Conservation (phyloP, 129 eudicot genomes). For the Artemisia argyi region DNA sequence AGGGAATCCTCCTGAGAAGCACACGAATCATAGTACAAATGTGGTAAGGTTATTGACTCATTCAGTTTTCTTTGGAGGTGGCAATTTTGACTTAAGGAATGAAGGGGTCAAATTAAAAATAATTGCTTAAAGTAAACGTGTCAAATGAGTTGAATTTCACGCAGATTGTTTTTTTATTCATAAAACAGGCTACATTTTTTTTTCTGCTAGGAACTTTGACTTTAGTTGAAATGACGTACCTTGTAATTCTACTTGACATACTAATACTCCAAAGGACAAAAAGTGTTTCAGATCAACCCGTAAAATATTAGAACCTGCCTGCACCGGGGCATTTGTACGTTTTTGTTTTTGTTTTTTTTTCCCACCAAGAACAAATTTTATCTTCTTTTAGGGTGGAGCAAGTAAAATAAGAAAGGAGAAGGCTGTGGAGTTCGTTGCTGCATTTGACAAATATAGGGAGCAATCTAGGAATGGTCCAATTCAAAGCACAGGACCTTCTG, state of each 20-base stretch:
- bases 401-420: slow-evolving; percentile 33
- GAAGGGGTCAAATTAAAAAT: not conserved
- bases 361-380: not conserved
- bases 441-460: slow-evolving; percentile 41
- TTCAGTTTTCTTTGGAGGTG: slow-evolving; percentile 2
- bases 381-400: slow-evolving; percentile 35
- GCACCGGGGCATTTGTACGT: not conserved
- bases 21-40: slow-evolving; percentile 13
- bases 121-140: not conserved
- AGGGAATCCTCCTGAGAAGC: slow-evolving; percentile 30
- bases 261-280: not conserved
- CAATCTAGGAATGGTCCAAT: slow-evolving; percentile 38
- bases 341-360: too few relatives aligned
- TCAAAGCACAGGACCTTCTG: slow-evolving; percentile 35
- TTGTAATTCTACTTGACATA: not conserved
- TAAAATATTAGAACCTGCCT: not conserved
- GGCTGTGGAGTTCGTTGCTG: slow-evolving; percentile 24
- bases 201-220: too few relatives aligned
- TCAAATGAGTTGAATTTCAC: too few relatives aligned
- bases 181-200: not conserved
- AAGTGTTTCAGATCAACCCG: not conserved
- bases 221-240: not conserved
- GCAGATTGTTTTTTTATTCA: slow-evolving; percentile 7
- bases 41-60: slow-evolving; percentile 34
- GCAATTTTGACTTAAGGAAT: not conserved